phyloP scores from a whole-genome alignment of 176 grass and related monocot genomes.

The Ampelocalamus luodianensis region DNA sequence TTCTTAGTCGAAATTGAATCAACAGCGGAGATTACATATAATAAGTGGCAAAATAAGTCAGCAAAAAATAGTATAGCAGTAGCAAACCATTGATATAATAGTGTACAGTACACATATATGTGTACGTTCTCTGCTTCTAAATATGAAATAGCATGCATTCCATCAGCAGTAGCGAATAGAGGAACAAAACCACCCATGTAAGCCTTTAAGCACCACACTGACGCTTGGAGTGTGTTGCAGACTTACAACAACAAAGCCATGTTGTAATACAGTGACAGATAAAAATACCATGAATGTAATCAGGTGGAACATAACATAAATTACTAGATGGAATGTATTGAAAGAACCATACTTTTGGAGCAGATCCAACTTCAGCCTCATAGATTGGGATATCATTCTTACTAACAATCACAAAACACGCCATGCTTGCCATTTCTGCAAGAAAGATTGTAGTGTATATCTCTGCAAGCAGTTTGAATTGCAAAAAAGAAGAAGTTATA shows the following conservation, averaged over 20 bases:
- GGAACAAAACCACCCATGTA: not conserved
- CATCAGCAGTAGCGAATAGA: not conserved
- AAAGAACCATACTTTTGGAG: constrained; percentile 54
- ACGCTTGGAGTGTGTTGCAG: not conserved
- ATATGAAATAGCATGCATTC: not conserved
- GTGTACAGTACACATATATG: not conserved
- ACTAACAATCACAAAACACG: constrained; percentile 75
- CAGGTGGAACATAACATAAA: constrained; percentile 1
- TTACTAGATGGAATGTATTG: not conserved
- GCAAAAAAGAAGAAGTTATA: not conserved
- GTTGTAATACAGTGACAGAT: not conserved
- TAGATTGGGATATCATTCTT: constrained; percentile 85
- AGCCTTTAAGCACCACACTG: not conserved
- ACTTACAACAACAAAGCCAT: not conserved
- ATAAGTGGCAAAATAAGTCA: not conserved
- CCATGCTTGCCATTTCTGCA: constrained; percentile 60
- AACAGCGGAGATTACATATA: not conserved
- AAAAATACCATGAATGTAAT: constrained; percentile 5
- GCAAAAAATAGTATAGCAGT: not conserved
- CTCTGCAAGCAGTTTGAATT: constrained; percentile 27
- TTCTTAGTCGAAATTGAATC: not conserved
- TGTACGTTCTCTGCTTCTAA: not conserved
- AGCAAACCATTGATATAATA: not conserved
- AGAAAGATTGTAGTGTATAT: constrained; percentile 1
- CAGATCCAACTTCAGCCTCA: constrained; percentile 82